Evolutionary conservation across 371 early-diverging fungal genomes (phyloP).

Genomic region (Gilbertella persicaria): DNA sequence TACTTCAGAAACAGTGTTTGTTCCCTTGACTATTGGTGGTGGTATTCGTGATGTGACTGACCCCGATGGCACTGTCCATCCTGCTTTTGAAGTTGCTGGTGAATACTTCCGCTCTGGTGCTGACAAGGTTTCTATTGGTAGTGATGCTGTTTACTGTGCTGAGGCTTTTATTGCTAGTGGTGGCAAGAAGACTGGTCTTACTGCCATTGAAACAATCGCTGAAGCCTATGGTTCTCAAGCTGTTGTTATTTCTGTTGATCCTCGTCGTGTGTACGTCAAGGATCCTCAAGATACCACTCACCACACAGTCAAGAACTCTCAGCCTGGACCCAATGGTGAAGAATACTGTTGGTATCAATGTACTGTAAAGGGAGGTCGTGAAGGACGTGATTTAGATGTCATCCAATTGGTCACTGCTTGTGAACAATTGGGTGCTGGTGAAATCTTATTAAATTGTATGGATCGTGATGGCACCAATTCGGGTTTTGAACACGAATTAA

Average conservation of each 20-base stretch:
- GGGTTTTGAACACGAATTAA: conserved; percentile 90
- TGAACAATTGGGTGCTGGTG: conserved; percentile 93
- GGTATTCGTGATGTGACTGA: conserved; percentile 93
- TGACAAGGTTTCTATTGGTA: conserved; percentile 97
- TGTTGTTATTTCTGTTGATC: conserved; percentile 98
- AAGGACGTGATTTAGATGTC: conserved; percentile 93
- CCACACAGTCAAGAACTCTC: conserved; percentile 67
- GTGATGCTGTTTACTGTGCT: conserved; percentile 96
- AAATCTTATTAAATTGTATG: conserved; percentile 95
- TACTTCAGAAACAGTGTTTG: conserved; percentile 92
- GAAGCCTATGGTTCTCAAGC: conserved; percentile 93
- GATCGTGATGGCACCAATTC: conserved; percentile 97
- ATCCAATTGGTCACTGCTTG: conserved; percentile 86
- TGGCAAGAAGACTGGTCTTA: conserved; percentile 54
- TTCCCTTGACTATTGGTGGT: conserved; percentile 97
- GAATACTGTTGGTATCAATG: conserved; percentile 97
- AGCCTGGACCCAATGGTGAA: conserved; percentile 90
- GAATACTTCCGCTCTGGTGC: conserved; percentile 98
- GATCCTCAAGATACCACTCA: conserved; percentile 79
- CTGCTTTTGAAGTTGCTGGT: conserved; percentile 94
- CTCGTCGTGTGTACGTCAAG: conserved; percentile 89
- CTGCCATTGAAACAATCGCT: conserved; percentile 93
- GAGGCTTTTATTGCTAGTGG: conserved; percentile 73
- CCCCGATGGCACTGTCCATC: conserved; percentile 75
- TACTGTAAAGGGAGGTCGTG: conserved; percentile 96